These are phyloP conservation scores for Coemansia sp. DNA, from an alignment of 192 early-diverging fungal species.

Conservation along the genomic window DNA sequence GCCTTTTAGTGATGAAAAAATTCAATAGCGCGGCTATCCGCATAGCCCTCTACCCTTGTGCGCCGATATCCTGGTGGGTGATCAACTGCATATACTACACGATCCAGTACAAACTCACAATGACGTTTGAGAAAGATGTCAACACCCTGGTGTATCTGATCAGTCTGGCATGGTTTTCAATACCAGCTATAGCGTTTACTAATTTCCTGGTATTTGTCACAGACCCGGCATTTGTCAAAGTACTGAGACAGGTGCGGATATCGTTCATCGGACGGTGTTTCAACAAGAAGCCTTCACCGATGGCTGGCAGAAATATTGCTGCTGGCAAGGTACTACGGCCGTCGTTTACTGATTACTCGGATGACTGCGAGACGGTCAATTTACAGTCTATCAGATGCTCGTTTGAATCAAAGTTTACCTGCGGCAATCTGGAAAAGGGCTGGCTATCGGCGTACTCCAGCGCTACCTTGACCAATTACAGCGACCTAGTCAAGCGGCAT, in stretches of 20 bases:
- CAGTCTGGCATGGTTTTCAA: constrained; percentile 6
- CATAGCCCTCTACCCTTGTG: constrained; percentile 15
- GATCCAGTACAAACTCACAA: constrained; percentile 8
- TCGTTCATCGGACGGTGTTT: not conserved
- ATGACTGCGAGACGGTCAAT: not conserved
- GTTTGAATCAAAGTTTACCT: constrained; percentile 5
- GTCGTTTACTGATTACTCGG: not conserved
- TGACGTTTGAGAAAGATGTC: constrained; percentile 6
- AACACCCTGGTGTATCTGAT: not conserved
- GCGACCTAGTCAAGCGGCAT: constrained; percentile 19
- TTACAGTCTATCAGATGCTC: constrained; percentile 2
- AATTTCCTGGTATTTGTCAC: constrained; percentile 14
- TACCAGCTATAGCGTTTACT: constrained; percentile 7
- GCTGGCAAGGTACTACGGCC: not conserved
- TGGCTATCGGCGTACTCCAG: constrained; percentile 1
- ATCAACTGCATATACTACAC: constrained; percentile 8
- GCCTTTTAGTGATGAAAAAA: constrained; percentile 3
- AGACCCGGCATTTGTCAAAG: constrained; percentile 10
- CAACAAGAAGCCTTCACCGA: not conserved
- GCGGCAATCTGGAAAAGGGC: not conserved
- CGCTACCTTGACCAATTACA: constrained; percentile 7
- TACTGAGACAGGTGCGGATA: not conserved
- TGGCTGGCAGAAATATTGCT: not conserved
- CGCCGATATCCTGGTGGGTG: constrained; percentile 10
- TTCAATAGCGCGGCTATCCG: constrained; percentile 14